Conservation (phyloP, 2,329 filamentous ascomycete species). For the Fulvia fulva region DNA sequence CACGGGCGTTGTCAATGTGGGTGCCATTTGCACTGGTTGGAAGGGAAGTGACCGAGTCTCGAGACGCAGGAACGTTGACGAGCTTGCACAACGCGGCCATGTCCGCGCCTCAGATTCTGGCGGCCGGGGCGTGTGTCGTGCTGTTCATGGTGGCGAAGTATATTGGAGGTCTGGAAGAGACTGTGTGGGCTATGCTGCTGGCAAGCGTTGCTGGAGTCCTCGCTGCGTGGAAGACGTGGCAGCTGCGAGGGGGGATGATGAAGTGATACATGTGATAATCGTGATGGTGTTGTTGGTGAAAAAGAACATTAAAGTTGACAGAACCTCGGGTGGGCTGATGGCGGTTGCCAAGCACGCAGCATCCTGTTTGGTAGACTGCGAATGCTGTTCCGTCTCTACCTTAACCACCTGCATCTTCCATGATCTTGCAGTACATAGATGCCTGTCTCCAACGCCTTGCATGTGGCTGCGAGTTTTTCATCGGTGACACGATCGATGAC, state of each 20-base stretch:
- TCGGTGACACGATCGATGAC: not conserved
- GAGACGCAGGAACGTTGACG: conserved; percentile 1
- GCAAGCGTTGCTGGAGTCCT: not conserved
- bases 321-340: not conserved
- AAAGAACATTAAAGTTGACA: not conserved
- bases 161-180: not conserved
- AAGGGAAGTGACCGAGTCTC: not conserved
- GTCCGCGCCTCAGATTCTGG: not conserved
- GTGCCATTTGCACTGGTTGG: not conserved
- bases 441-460: not conserved
- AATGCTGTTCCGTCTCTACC: too few species aligned
- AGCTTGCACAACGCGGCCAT: conserved; percentile 2
- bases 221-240: not conserved
- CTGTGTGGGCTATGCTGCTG: not conserved
- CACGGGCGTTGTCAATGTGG: not conserved
- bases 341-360: not conserved
- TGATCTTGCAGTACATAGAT: too few species aligned
- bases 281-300: too few species aligned
- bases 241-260: not conserved
- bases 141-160: not conserved
- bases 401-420: too few species aligned
- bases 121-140: not conserved
- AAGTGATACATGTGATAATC: not conserved
- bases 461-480: not conserved
- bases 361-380: not conserved